These are phyloP conservation scores for Penicillium sp. DNA, from an alignment of 2,329 filamentous ascomycete genomes.

Conservation along the genomic window DNA sequence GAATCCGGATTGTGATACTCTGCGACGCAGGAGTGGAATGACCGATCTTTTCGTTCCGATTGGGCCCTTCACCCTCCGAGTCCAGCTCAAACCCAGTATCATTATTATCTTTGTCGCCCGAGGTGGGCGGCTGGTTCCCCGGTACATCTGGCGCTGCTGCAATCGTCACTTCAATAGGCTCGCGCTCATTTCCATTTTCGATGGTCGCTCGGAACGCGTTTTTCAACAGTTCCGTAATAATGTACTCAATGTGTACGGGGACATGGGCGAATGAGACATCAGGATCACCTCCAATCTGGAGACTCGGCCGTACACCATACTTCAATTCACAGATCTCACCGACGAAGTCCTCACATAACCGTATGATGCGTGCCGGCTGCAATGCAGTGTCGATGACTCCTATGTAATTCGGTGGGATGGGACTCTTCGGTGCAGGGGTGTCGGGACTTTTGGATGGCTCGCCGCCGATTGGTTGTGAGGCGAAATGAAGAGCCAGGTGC, in stretches of 20 bases:
- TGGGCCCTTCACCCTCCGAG: conserved; percentile 27
- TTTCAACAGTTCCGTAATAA: conserved; percentile 93
- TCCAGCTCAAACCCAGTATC: conserved; percentile 36
- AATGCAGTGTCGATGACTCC: conserved; percentile 93
- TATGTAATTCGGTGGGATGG: conserved; percentile 66
- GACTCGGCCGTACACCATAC: conserved; percentile 81
- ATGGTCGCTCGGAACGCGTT: conserved; percentile 94
- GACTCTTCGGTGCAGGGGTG: conserved; percentile 19
- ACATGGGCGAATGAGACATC: conserved; percentile 91
- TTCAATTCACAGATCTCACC: conserved; percentile 96
- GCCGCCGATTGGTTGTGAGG: conserved; percentile 70
- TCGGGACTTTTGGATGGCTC: conserved; percentile 38
- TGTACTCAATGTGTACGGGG: conserved; percentile 95
- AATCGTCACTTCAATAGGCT: conserved; percentile 90
- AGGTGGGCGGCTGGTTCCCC: conserved; percentile 32
- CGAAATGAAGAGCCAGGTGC: conserved; percentile 85
- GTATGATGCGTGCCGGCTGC: conserved; percentile 76
- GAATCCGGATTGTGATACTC: conserved; percentile 91
- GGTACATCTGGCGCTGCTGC: conserved; percentile 65
- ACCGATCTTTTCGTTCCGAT: conserved; percentile 35
- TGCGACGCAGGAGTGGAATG: conserved; percentile 56
- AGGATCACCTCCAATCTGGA: conserved; percentile 81
- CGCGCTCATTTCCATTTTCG: conserved; percentile 74
- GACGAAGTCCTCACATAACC: conserved; percentile 84
- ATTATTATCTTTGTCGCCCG: conserved; percentile 25